Conservation (phyloP, 768 basidiomycete genomes). For the Saitozyma podzolica region DNA sequence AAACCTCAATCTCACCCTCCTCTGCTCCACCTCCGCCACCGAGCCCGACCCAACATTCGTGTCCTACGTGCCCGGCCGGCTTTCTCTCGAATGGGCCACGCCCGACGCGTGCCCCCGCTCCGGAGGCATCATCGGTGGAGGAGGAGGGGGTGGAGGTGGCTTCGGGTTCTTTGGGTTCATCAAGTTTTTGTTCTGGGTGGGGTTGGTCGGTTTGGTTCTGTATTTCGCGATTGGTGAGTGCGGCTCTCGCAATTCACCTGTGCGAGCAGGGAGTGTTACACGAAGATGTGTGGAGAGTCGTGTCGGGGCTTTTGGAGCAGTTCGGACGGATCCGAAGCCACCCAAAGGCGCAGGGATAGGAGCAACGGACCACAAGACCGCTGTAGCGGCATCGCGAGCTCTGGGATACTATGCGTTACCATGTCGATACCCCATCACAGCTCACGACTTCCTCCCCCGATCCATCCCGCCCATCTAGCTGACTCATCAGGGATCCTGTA, state of each 20-base stretch:
- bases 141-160: constrained; percentile 15
- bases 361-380: background rate
- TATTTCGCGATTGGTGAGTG: constrained; percentile 49
- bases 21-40: constrained; percentile 31
- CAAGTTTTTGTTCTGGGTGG: constrained; percentile 47
- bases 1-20: constrained; percentile 44
- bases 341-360: too few species aligned
- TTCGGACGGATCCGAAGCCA: too few species aligned
- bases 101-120: constrained; percentile 44
- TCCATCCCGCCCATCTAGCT: too few species aligned
- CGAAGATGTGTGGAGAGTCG: too few species aligned
- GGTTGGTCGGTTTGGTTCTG: constrained; percentile 30
- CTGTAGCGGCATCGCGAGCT: background rate
- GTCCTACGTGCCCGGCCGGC: constrained; percentile 38
- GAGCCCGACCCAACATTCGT: constrained; percentile 36
- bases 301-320: too few species aligned
- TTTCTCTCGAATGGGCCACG: constrained; percentile 47
- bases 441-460: too few species aligned
- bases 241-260: background rate
- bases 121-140: constrained; percentile 7
- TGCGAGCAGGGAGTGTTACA: too few species aligned
- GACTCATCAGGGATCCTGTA: constrained; percentile 48
- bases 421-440: too few species aligned
- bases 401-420: background rate
- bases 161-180: constrained; percentile 47